Conservation (phyloP, 2,329 filamentous ascomycete genomes). For the Truncatella angustata region DNA sequence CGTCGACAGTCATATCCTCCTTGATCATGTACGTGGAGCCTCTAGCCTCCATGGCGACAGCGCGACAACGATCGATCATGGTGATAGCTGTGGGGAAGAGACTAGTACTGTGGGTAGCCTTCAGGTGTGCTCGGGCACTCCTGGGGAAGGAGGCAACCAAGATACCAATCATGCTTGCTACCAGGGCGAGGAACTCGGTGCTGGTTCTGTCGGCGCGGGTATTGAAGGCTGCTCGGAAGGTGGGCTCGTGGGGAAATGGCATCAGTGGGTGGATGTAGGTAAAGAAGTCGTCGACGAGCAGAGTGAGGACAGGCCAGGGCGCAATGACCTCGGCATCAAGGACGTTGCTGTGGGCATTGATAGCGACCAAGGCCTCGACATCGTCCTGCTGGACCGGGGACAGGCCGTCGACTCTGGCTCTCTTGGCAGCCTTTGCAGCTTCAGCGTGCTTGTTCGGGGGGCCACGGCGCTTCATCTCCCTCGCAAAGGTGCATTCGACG, state of each 20-base stretch:
- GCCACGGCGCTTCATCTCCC: constrained; percentile 57
- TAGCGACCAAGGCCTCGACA: constrained; percentile 48
- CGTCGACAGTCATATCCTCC: constrained; percentile 54
- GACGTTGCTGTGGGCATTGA: constrained; percentile 34
- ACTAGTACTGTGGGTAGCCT: constrained; percentile 61
- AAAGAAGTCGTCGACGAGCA: constrained; percentile 79
- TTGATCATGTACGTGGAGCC: constrained; percentile 48
- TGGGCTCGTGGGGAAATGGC: constrained; percentile 77
- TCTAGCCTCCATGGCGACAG: constrained; percentile 66
- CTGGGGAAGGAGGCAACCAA: constrained; percentile 77
- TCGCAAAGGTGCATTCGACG: constrained; percentile 57
- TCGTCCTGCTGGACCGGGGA: constrained; percentile 45
- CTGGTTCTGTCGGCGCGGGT: constrained; percentile 65
- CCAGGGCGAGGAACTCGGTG: constrained; percentile 65
- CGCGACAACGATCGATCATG: constrained; percentile 69
- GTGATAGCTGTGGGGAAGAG: constrained; percentile 67
- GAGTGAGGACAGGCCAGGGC: constrained; percentile 64
- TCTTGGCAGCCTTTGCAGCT: constrained; percentile 53
- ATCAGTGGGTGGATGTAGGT: constrained; percentile 76
- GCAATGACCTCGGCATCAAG: constrained; percentile 69
- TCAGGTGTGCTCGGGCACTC: constrained; percentile 67
- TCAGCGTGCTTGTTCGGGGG: constrained; percentile 60
- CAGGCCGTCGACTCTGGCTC: constrained; percentile 35
- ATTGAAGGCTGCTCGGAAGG: constrained; percentile 68
- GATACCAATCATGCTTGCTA: constrained; percentile 71